Base-by-base conservation (phyloP, 2,329 filamentous ascomycete genomes). In the Paramyrothecium sp. region DNA sequence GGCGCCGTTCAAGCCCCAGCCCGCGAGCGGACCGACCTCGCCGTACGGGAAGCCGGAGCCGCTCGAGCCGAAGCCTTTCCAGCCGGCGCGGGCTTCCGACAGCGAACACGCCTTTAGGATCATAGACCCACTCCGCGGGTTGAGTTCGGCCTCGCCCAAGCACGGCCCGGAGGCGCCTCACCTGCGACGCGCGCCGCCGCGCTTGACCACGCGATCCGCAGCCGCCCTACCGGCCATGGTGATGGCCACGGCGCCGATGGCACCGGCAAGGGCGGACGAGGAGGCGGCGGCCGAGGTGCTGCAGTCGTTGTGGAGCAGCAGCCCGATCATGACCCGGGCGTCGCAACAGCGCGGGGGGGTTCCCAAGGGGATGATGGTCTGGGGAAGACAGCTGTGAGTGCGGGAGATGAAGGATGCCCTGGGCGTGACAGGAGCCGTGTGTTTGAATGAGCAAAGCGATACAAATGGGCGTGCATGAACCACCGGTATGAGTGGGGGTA, bases 1-100 rank as follows among this genome's bases (percentile, higher is more conserved):
- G 17, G 65, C 73, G 3, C 72, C 73, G 1, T 57, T 75, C 30
- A 65, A 62, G 17, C 68, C 70, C 0, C 61, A 65, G 21, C 57
- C 59, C 10, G 57, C 60, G 10, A 63, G 51, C 30, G 56, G 62
- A 7, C 56, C 53, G 2, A 54, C 54, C 4, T 56, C 60, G 10
- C 60, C 58, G 10, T 67, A 59, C 23, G 62, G 62, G 12, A 63
- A 66, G 33, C 68, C 64, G 3, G 56, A 59, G 47, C 63, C 70
- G 3, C 58, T 74, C 51, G 73, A 74, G 58, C 71, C 71, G 1
- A 30, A 30, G 26, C 5, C 26, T 30, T 30, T 30, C 26, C 26
- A 4, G 10, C 4, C 10, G 26, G 10, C 26, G n/a, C n/a, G n/a
- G n/a, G n/a, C n/a, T n/a, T n/a, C 26, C 26, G 26, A 30, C 10